Evolutionary conservation across 306 rosid species (phyloP).

Genomic region (Vigna trinervia): DNA sequence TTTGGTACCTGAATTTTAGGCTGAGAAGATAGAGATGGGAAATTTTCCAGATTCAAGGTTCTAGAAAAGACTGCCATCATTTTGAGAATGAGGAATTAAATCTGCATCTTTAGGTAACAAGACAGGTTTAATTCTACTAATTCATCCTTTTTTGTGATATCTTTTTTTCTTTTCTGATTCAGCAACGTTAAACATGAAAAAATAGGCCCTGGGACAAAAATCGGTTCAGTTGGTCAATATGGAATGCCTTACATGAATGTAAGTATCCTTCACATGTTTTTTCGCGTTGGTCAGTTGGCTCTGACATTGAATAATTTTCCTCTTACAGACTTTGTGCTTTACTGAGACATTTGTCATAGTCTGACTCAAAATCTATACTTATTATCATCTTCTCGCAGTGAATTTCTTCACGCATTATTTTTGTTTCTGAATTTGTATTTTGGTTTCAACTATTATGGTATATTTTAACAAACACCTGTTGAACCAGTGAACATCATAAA

Average conservation of each 20-base stretch:
- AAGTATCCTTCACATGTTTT: neutral
- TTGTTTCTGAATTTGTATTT: constrained; percentile 14
- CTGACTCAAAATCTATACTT: neutral
- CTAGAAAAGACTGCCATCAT: neutral
- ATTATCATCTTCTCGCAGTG: neutral
- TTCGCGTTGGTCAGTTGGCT: constrained; percentile 4
- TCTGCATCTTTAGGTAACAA: neutral
- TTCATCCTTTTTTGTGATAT: neutral
- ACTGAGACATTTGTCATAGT: neutral
- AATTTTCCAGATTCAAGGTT: neutral
- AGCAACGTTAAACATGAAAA: neutral
- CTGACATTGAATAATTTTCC: neutral
- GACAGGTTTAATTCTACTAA: neutral
- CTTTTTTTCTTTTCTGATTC: neutral
- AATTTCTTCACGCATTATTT: neutral
- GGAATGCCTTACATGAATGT: neutral
- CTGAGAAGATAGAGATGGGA: neutral
- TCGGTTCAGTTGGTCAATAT: neutral
- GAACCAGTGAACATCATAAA: neutral
- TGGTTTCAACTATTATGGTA: neutral
- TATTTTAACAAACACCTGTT: neutral
- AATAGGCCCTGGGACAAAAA: neutral
- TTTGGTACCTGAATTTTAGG: neutral
- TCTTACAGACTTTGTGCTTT: neutral
- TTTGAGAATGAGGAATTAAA: neutral